These are phyloP conservation scores for Fistulinella cinereoalba DNA, from an alignment of 1,284 basidiomycete genomes.

Conservation along the genomic window DNA sequence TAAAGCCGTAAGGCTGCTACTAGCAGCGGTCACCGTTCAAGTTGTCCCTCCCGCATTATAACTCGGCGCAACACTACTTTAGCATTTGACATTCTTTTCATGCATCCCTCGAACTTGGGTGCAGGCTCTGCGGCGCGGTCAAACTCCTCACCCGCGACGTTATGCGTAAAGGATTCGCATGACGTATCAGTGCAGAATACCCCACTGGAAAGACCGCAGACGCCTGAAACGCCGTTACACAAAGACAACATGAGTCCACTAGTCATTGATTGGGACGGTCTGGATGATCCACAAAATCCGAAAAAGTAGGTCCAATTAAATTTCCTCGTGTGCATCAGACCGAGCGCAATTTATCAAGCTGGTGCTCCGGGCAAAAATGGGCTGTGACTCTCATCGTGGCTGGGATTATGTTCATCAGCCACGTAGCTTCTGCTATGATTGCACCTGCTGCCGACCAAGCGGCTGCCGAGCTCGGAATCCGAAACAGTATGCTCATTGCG, in stretches of 20 bases:
- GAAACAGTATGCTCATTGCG: constrained; percentile 48
- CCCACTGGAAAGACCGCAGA: too few relatives aligned
- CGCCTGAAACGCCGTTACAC: too few relatives aligned
- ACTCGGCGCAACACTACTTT: too few relatives aligned
- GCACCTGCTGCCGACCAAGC: constrained; percentile 61
- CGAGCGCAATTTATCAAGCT: constrained; percentile 31
- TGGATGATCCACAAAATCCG: constrained; percentile 35
- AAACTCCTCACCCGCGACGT: too few relatives aligned
- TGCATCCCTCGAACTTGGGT: too few relatives aligned
- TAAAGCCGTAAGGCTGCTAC: too few relatives aligned
- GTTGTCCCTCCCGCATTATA: too few relatives aligned
- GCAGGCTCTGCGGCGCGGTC: too few relatives aligned
- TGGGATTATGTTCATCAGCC: constrained; percentile 49
- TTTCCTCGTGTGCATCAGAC: neutral
- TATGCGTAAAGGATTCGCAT: too few relatives aligned
- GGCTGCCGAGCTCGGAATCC: constrained; percentile 55
- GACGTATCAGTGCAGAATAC: too few relatives aligned
- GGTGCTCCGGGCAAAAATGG: constrained; percentile 50
- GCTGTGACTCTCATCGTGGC: constrained; percentile 47
- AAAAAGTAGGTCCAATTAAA: constrained; percentile 32
- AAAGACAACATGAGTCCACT: constrained; percentile 3
- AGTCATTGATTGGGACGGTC: constrained; percentile 37
- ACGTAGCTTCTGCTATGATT: constrained; percentile 59
- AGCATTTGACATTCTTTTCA: too few relatives aligned
- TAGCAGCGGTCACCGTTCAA: too few relatives aligned